Evolutionary conservation across 1,139 yeast genomes (phyloP).

Genomic region (Trichomonascaceae sp.): DNA sequence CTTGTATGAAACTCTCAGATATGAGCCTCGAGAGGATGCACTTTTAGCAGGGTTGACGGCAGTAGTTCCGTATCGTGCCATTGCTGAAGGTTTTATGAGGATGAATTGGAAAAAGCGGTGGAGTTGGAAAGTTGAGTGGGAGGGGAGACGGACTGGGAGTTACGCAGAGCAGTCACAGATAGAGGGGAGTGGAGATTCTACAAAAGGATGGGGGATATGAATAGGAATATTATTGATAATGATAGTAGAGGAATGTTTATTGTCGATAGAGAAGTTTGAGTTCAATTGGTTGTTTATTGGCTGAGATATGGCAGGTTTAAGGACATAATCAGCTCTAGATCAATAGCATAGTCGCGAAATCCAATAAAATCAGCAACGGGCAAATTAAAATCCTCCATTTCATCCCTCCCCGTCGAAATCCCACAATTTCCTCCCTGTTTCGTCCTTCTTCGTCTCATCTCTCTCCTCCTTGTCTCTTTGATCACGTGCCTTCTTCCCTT

Average conservation of each 20-base stretch:
- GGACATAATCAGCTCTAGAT: too few species aligned
- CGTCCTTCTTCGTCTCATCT: background rate
- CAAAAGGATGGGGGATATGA: background rate
- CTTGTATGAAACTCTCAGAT: slow-evolving; percentile 99
- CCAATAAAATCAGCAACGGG: too few species aligned
- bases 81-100: slow-evolving; percentile 27
- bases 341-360: too few species aligned
- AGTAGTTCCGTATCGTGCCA: slow-evolving; percentile 97
- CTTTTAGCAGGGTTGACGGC: slow-evolving; percentile 99
- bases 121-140: slow-evolving; percentile 2
- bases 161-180: slow-evolving; percentile 5
- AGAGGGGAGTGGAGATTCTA: background rate
- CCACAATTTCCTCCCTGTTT: background rate
- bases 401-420: too few species aligned
- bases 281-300: too few species aligned
- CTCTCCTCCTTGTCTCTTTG: background rate
- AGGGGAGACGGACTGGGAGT: slow-evolving; percentile 2
- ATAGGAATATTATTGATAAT: background rate
- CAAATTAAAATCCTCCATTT: too few species aligned
- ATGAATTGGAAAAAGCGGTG: slow-evolving; percentile 2
- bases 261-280: too few species aligned
- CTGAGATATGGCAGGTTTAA: too few species aligned
- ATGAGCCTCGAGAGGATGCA: slow-evolving; percentile 98
- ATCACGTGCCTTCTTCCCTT: background rate
- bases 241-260: background rate